Evolutionary conservation across 768 basidiomycete species (phyloP).

Genomic region (Myochromella boudieri): DNA sequence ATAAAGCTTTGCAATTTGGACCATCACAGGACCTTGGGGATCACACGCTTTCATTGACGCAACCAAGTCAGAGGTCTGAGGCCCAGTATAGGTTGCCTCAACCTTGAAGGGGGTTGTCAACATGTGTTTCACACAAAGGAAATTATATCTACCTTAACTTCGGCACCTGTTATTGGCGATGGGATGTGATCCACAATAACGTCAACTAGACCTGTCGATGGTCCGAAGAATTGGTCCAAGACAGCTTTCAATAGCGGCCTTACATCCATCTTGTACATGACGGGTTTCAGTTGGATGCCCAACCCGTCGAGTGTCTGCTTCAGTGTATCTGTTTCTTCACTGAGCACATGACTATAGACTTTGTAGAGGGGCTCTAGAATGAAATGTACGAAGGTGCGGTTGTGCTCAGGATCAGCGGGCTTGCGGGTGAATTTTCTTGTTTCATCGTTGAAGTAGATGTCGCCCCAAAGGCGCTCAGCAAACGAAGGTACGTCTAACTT

Average conservation of each 20-base stretch:
- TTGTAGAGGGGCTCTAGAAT: slow-evolving; percentile 97
- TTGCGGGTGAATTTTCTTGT: slow-evolving; percentile 90
- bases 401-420: slow-evolving; percentile 72
- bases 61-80: slow-evolving; percentile 79
- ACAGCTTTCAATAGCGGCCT: slow-evolving; percentile 92
- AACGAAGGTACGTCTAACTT: slow-evolving; percentile 82
- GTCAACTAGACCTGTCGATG: slow-evolving; percentile 86
- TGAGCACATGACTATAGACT: slow-evolving; percentile 91
- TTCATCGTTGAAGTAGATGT: slow-evolving; percentile 89
- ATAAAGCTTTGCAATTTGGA: slow-evolving; percentile 92
- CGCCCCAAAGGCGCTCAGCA: slow-evolving; percentile 93
- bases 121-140: not conserved
- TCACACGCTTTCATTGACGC: slow-evolving; percentile 81
- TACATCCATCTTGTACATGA: slow-evolving; percentile 99
- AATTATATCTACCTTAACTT: slow-evolving; percentile 52
- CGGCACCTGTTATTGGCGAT: slow-evolving; percentile 62
- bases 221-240: slow-evolving; percentile 94
- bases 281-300: slow-evolving; percentile 83
- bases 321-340: slow-evolving; percentile 89
- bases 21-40: slow-evolving; percentile 84
- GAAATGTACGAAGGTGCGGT: slow-evolving; percentile 92
- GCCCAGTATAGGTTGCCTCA: slow-evolving; percentile 84
- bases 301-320: slow-evolving; percentile 75
- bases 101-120: slow-evolving; percentile 41
- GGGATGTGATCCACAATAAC: slow-evolving; percentile 91